These are phyloP conservation scores for Acacia acuminata DNA, from an alignment of 306 rosid species.

Conservation along the genomic window DNA sequence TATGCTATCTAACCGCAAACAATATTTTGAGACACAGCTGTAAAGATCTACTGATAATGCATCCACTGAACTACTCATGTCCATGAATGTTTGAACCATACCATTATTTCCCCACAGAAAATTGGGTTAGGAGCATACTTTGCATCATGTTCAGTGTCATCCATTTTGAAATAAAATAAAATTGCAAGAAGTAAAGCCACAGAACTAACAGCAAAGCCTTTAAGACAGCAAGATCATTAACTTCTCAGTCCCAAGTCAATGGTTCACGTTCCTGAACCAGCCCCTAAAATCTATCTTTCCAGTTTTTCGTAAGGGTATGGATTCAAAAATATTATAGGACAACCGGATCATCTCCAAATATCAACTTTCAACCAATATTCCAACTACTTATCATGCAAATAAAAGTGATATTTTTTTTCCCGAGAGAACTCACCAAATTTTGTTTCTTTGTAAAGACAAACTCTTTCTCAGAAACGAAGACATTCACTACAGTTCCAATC, in stretches of 20 bases:
- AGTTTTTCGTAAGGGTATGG: not conserved
- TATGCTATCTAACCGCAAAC: too few relatives aligned
- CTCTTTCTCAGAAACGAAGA: not conserved
- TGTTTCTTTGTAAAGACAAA: not conserved
- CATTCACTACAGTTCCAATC: not conserved
- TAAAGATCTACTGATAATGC: too few relatives aligned
- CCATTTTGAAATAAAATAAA: slow-evolving; percentile 54
- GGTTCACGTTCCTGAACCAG: slow-evolving; percentile 8
- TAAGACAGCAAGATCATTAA: not conserved
- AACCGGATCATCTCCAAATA: not conserved
- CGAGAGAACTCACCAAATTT: not conserved
- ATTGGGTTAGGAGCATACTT: slow-evolving; percentile 52
- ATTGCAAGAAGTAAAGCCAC: slow-evolving; percentile 25
- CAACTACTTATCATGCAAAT: not conserved
- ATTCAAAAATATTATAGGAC: not conserved
- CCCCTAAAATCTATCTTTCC: slow-evolving; percentile 2
- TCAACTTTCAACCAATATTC: slow-evolving; percentile 11
- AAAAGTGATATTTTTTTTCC: not conserved
- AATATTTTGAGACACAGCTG: too few relatives aligned
- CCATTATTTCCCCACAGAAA: too few relatives aligned
- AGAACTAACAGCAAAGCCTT: slow-evolving; percentile 24
- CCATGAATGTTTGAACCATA: too few relatives aligned
- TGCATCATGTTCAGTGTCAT: slow-evolving; percentile 67
- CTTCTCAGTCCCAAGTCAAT: not conserved
- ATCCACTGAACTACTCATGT: too few relatives aligned